Conservation (phyloP, 495 filamentous ascomycete genomes). For the Podospora conica region DNA sequence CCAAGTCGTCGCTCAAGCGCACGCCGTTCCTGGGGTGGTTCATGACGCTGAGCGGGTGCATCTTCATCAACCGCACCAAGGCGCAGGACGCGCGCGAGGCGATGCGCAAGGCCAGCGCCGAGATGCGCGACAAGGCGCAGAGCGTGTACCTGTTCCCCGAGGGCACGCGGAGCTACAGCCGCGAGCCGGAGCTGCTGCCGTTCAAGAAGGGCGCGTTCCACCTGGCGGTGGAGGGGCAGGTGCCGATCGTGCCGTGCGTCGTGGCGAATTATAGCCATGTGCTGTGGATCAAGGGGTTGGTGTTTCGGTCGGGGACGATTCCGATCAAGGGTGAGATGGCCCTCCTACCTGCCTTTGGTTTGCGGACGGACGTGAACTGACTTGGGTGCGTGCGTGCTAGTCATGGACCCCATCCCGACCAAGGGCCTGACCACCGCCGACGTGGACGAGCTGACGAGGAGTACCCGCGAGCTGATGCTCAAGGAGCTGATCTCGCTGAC, state of each 20-base stretch:
- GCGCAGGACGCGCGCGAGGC: slow-evolving; percentile 72
- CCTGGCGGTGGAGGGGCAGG: slow-evolving; percentile 86
- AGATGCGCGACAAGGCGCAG: slow-evolving; percentile 71
- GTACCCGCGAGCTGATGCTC: slow-evolving; percentile 73
- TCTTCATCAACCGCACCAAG: slow-evolving; percentile 92
- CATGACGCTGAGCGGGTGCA: slow-evolving; percentile 81
- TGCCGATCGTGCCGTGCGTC: slow-evolving; percentile 85
- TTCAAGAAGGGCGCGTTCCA: slow-evolving; percentile 99
- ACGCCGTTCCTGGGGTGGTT: slow-evolving; percentile 95
- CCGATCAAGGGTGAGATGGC: slow-evolving; percentile 65
- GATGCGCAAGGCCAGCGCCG: slow-evolving; percentile 72
- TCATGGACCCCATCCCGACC: slow-evolving; percentile 84
- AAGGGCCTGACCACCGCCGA: slow-evolving; percentile 67
- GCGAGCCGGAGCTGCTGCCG: slow-evolving; percentile 69
- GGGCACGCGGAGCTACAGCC: slow-evolving; percentile 84
- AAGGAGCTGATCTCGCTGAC: slow-evolving; percentile 62
- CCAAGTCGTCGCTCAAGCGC: slow-evolving; percentile 76
- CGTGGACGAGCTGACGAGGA: slow-evolving; percentile 69
- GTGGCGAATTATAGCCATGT: slow-evolving; percentile 83
- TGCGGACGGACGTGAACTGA: too few species aligned
- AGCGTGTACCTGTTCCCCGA: slow-evolving; percentile 93
- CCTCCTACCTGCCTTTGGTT: too few species aligned
- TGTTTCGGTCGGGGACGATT: slow-evolving; percentile 71
- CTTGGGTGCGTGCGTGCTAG: too few species aligned
- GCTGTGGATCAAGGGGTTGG: slow-evolving; percentile 58